A percentile compares a stretch with the other conserved stretches of the same genome.
These are phyloP conservation scores for Ricinus communis DNA, from an alignment of 345 rosid genomes.

Conservation along the genomic window DNA sequence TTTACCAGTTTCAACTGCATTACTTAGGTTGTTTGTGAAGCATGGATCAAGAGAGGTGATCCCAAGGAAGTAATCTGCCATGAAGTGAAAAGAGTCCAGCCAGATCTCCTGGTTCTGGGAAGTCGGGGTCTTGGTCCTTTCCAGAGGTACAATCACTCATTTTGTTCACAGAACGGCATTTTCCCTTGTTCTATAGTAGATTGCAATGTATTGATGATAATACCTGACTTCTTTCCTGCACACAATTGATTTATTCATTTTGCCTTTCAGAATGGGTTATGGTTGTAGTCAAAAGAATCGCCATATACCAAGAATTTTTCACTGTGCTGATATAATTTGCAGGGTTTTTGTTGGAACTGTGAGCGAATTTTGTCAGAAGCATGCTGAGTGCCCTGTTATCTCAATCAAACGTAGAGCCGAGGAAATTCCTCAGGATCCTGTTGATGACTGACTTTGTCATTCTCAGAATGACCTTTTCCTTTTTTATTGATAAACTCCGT, in stretches of 20 bases:
- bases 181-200: too few species aligned
- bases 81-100: slow-evolving; percentile 75
- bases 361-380: slow-evolving; percentile 94
- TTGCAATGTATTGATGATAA: background rate
- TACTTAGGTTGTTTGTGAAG: slow-evolving; percentile 72
- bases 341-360: slow-evolving; percentile 97
- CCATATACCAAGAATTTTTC: background rate
- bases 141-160: slow-evolving; percentile 53
- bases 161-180: background rate
- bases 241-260: background rate
- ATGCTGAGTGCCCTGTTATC: slow-evolving; percentile 90
- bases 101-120: slow-evolving; percentile 88
- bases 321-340: slow-evolving; percentile 16
- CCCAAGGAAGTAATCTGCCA: slow-evolving; percentile 83
- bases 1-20: slow-evolving; percentile 9
- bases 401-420: slow-evolving; percentile 79
- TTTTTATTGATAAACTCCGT: background rate
- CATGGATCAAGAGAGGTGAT: slow-evolving; percentile 91
- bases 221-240: background rate
- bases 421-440: slow-evolving; percentile 90
- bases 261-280: background rate
- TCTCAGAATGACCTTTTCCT: background rate
- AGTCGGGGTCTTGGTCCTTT: slow-evolving; percentile 95
- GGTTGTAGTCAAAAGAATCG: background rate
- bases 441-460: slow-evolving; percentile 57